Evolutionary conservation across 306 rosid species (phyloP).

Genomic region (Citrullus amarus): DNA sequence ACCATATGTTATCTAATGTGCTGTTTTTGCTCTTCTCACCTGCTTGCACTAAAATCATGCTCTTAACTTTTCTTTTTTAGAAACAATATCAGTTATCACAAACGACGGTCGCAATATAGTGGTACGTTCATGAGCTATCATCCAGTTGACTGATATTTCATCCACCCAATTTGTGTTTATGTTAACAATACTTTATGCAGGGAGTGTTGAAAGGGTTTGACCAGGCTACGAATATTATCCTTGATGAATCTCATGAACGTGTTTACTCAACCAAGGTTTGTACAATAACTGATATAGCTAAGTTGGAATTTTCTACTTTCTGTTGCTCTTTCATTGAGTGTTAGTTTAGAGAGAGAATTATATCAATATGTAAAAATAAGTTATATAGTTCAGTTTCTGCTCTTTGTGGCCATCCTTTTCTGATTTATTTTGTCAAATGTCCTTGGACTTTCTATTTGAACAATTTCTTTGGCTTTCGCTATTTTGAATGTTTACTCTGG

Average conservation of each 20-base stretch:
- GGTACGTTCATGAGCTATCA: constrained; percentile 30
- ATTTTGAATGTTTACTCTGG: too few species aligned
- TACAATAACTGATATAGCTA: background rate
- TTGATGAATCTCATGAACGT: constrained; percentile 93
- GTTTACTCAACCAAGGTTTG: constrained; percentile 92
- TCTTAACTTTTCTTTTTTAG: constrained; percentile 22
- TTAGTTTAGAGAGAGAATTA: background rate
- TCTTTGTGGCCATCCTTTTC: background rate
- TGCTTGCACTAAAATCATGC: background rate
- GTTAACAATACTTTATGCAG: constrained; percentile 20
- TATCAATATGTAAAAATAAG: background rate
- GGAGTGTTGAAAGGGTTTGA: constrained; percentile 92
- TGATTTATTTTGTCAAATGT: background rate
- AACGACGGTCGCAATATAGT: constrained; percentile 92
- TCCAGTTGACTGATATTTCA: background rate
- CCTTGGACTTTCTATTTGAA: background rate
- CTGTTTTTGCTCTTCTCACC: background rate
- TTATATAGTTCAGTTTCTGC: background rate
- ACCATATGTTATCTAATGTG: too few species aligned
- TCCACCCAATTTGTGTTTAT: background rate
- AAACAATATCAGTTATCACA: constrained; percentile 79
- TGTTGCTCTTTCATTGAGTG: background rate
- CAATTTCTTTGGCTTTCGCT: background rate
- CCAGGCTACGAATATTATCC: constrained; percentile 97
- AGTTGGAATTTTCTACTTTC: background rate